Evolutionary conservation across 2,329 filamentous ascomycete species (phyloP), one percentile per base, ranked within the genome.

Genomic region (Plenodomus lindquistii): DNA sequence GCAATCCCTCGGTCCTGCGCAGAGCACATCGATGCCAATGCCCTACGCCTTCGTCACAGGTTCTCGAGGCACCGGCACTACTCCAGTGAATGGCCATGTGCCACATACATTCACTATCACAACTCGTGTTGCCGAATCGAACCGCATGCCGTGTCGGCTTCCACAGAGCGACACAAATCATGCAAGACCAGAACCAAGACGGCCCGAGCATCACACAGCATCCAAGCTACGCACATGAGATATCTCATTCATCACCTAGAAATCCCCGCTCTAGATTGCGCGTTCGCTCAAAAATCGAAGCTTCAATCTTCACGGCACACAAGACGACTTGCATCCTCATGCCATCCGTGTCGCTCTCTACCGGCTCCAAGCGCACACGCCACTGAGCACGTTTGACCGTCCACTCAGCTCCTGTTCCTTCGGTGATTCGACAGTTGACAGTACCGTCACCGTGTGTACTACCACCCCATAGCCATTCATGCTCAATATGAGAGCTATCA

Each of bases 301-400:
- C 87, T 58, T 95, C 88, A 20, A 96, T 67, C 70, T 89, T 91
- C 27, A 92, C 88, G 1, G 85, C 88, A 15, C 88, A 79, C 41
- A 96, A 79, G 18, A 90, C 79, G 49, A 89, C 87, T 72, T 93
- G 87, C 46, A 86, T 78, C 2, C 77, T 76, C 22, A 56, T 65
- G 62, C 79, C 83, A 40, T 79, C 79, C 41, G 73, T 76, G 29
- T 66, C 63, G 27, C 24, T 44, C 21, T 63, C 55, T 10, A 69
- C 67, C 6, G 73, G 71, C 63, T 87, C 85, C 21, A 95, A 83
- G 36, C 82, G 79, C 57, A 76, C 36, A 21, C 72, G 59, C 73
- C 73, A 76, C 41, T 74, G 74, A 15, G 69, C 71, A 17, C 65
- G 56, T 45, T 65, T 68, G 2, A 75, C 56, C n/a, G 71, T 51